Conservation (phyloP, 371 early-diverging fungal species). For the Nematocida ausubeli region DNA sequence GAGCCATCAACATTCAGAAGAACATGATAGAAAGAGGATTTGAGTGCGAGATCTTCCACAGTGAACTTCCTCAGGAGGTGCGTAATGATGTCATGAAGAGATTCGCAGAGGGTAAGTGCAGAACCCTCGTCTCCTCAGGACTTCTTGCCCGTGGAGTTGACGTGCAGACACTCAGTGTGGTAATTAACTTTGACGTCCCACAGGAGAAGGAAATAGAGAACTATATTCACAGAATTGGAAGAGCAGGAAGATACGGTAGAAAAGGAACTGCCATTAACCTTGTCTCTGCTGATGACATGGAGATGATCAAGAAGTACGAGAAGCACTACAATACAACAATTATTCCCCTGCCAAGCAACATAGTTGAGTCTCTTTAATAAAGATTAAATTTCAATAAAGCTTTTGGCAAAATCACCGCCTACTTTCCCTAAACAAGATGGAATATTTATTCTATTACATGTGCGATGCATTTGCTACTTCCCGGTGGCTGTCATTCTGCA, state of each 20-base stretch:
- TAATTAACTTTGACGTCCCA: conserved; percentile 95
- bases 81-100: conserved; percentile 91
- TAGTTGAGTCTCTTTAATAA: conserved; percentile 49
- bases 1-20: conserved; percentile 90
- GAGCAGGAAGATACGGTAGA: conserved; percentile 97
- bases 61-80: conserved; percentile 91
- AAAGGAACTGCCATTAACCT: conserved; percentile 98
- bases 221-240: conserved; percentile 77
- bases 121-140: conserved; percentile 94
- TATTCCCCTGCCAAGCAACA: conserved; percentile 76
- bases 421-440: neutral
- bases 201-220: conserved; percentile 74
- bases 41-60: conserved; percentile 93
- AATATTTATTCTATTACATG: conserved; percentile 20
- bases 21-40: conserved; percentile 83
- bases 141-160: conserved; percentile 96
- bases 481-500: conserved; percentile 44
- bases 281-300: conserved; percentile 83
- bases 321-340: conserved; percentile 94
- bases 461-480: conserved; percentile 14
- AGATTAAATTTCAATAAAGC: neutral
- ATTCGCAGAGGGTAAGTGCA: conserved; percentile 77
- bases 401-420: neutral
- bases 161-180: conserved; percentile 95
- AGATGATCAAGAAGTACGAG: conserved; percentile 84